Evolutionary conservation across 2,329 filamentous ascomycete species (phyloP), one percentile per base, ranked within the genome.

Genomic region (Myriosclerotinia scirpicola): DNA sequence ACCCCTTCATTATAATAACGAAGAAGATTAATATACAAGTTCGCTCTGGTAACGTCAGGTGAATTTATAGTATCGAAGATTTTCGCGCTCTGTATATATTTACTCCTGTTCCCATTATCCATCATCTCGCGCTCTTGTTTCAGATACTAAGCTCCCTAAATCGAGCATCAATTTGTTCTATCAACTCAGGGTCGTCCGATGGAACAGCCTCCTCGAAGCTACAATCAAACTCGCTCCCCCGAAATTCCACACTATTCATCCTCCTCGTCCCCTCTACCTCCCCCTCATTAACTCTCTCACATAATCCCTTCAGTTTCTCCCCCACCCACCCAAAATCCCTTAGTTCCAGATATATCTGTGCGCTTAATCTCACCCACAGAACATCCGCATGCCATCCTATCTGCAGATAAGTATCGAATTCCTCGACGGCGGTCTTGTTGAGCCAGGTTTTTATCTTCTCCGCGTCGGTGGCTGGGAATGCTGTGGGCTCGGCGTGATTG

Each of bases 301-400:
- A 87, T 3, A 90, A 71, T 36, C 80, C 79, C 36, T 71, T 72
- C 50, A 76, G 59, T 20, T 55, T 71, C 44, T 54, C 75, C 0
- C 83, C 90, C 8, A 84, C 83, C 84, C 85, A 91, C 75, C 89
- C 85, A 74, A 95, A 97, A 77, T 97, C 93, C 17, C 82, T 82
- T 70, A 88, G 75, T 38, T 91, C 91, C 14, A 97, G 78, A 76
- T 94, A 97, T 0, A 95, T 85, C 81, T 97, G 92, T 22, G 86
- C 91, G 75, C 90, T 93, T 53, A 96, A 73, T 59, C 93, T 81
- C 0, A 84, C 82, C 90, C 90, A 97, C 75, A 89, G 83, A 62
- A 81, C 81, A 0, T 83, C 83, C 0, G 55, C 56, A 63, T 79
- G 82, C 71, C 92, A 87, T 6, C 87, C 83, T 62, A 95, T 78